Base-by-base conservation (phyloP, 2,329 filamentous ascomycete species). In the Colletotrichum kahawae region DNA sequence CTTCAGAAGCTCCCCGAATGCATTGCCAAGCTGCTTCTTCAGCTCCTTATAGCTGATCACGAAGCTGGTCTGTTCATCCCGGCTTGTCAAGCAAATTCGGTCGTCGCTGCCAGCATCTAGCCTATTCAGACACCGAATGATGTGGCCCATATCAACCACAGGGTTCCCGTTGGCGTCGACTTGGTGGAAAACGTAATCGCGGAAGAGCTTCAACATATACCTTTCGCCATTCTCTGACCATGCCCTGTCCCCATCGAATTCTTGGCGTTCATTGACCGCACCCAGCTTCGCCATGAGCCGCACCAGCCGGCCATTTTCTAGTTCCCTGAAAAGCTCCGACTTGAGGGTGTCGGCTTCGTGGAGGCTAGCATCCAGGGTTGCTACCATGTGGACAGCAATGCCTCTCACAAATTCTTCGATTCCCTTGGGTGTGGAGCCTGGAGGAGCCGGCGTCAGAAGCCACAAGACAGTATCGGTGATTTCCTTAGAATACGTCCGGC, bases 181-280 rank as follows among this genome's bases (percentile, higher is more conserved):
- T 81, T 98, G 96, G 83, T 99, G 97, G 85, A 98, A 99, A 54
- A 98, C 95, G 80, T 97, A 98, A 84, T 99, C 97, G 65, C 97
- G 92, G 88, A 98, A 98, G 10, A 99, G 90, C 85, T 98, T 98
- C 77, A 99, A 88, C 82, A 95, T 94, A 83, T 98, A 98, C 33
- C 96, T 92, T 80, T 98, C 95, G 31, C 96, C 96, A 63, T 94
- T 97, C 83, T 98, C 96, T 6, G 95, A 95, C 96, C 97, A 99
- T 64, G 91, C 88, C 0, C 90, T 87, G 76, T 96, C 94, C 54
- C 92, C 92, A 68, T 95, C 94, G 76, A 94, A 93, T 81, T 98
- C 96, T 2, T 94, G 95, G 13, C 97, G 92, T 83, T 99, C 97
- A 80, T 97, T 97, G 82, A 99, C 92, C 73, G 94, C 90, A 76